These are phyloP conservation scores for Filosporella fistucella DNA, from an alignment of 495 filamentous ascomycete species.

Conservation along the genomic window DNA sequence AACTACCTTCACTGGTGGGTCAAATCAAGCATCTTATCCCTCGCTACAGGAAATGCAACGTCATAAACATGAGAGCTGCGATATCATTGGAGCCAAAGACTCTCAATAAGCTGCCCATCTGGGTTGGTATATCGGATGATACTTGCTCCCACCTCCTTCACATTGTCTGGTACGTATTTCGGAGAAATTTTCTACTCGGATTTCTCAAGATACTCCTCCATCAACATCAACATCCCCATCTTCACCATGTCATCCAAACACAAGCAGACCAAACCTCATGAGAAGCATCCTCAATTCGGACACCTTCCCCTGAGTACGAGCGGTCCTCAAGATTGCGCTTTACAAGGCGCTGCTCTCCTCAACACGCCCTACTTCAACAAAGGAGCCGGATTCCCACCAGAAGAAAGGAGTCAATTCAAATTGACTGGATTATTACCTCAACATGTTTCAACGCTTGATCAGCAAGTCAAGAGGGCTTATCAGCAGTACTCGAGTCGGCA, in stretches of 20 bases:
- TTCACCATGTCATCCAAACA: conserved; percentile 11
- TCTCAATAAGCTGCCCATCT: too few species aligned
- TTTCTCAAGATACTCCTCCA: too few species aligned
- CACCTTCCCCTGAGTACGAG: conserved; percentile 59
- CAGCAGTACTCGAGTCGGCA: conserved; percentile 62
- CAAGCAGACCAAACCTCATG: conserved; percentile 21
- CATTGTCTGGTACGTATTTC: too few species aligned
- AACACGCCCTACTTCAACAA: conserved; percentile 76
- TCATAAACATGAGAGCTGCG: too few species aligned
- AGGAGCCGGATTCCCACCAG: conserved; percentile 66
- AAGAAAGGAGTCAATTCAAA: conserved; percentile 66
- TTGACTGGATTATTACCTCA: conserved; percentile 69
- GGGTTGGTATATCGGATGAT: too few species aligned
- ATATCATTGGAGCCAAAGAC: too few species aligned
- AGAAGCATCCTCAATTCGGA: conserved; percentile 42
- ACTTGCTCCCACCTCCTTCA: too few species aligned
- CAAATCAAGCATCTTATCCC: too few species aligned
- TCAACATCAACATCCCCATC: neutral
- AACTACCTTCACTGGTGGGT: too few species aligned
- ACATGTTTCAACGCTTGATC: conserved; percentile 72
- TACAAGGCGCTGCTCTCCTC: conserved; percentile 57
- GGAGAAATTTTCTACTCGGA: too few species aligned
- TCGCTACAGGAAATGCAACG: too few species aligned
- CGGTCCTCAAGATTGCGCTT: conserved; percentile 58
- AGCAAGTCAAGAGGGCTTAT: conserved; percentile 75